Conservation (phyloP, 192 early-diverging fungal species). For the Backusella liffmaniae region DNA sequence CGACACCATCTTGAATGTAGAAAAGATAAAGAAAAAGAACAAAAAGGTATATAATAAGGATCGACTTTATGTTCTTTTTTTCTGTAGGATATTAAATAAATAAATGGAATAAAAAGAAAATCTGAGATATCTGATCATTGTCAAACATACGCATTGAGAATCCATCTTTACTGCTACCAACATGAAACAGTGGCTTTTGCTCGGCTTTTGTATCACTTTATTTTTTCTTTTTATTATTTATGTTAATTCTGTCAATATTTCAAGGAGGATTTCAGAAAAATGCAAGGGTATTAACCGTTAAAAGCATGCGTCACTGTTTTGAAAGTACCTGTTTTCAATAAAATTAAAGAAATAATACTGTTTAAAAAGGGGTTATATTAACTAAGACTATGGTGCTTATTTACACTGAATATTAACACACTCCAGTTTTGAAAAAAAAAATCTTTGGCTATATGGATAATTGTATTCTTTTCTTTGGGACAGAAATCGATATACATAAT, state of each 20-base stretch:
- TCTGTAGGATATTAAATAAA: not conserved
- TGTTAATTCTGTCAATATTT: not conserved
- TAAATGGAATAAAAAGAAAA: not conserved
- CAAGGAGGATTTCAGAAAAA: not conserved
- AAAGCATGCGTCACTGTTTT: not conserved
- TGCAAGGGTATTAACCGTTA: not conserved
- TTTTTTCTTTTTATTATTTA: not conserved
- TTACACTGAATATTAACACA: no score
- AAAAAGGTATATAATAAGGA: not conserved
- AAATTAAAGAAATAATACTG: not conserved
- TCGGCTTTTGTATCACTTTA: not conserved
- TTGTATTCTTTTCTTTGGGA: not conserved
- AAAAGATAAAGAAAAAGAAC: not conserved
- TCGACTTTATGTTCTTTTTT: not conserved
- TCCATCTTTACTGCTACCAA: not conserved
- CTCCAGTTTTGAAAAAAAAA: not conserved
- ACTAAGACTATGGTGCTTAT: not conserved
- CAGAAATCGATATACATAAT: not conserved
- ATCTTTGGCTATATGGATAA: not conserved
- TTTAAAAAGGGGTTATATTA: not conserved
- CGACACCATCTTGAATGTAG: not conserved
- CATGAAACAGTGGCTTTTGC: conserved; percentile 3
- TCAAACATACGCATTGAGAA: not conserved
- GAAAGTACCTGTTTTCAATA: not conserved
- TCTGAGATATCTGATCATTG: not conserved